phyloP scores from a whole-genome alignment of 106 monocot genomes.

The Iris macrosiphon region DNA sequence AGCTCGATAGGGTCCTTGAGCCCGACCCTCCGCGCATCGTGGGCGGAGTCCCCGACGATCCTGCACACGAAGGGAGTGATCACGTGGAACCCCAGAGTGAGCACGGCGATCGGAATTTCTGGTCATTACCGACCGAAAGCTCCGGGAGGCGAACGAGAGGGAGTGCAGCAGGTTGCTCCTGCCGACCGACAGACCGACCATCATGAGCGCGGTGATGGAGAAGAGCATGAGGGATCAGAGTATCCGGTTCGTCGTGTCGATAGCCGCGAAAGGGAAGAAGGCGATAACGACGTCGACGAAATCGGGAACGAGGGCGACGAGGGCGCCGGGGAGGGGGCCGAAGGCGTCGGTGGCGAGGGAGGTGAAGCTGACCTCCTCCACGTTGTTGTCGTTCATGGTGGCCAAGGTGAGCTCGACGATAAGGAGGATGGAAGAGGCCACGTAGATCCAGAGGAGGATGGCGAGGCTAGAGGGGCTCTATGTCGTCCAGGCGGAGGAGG shows the following conservation, averaged over 20 bases:
- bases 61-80: slow-evolving; percentile 80
- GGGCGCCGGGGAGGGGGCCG: slow-evolving; percentile 37
- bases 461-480: slow-evolving; percentile 54
- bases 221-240: slow-evolving; percentile 60
- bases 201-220: slow-evolving; percentile 48
- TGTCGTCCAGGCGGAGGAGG: too few relatives aligned
- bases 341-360: slow-evolving; percentile 40
- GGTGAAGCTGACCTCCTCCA: slow-evolving; percentile 64
- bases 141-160: slow-evolving; percentile 40
- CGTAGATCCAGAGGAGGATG: slow-evolving; percentile 72
- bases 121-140: slow-evolving; percentile 27
- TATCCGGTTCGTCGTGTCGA: slow-evolving; percentile 45
- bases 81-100: slow-evolving; percentile 81
- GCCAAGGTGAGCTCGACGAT: slow-evolving; percentile 67
- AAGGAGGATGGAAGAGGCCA: slow-evolving; percentile 67
- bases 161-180: slow-evolving; percentile 36
- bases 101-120: slow-evolving; percentile 61
- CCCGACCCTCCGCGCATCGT: slow-evolving; percentile 53
- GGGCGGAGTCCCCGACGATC: slow-evolving; percentile 36
- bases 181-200: slow-evolving; percentile 52
- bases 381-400: slow-evolving; percentile 29
- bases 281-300: slow-evolving; percentile 33
- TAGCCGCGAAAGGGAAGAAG: slow-evolving; percentile 60
- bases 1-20: slow-evolving; percentile 57
- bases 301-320: slow-evolving; percentile 44